These are phyloP conservation scores for Ophiocordyceps camponoti-leonardi DNA, from an alignment of 2,329 filamentous ascomycete genomes.

Conservation along the genomic window DNA sequence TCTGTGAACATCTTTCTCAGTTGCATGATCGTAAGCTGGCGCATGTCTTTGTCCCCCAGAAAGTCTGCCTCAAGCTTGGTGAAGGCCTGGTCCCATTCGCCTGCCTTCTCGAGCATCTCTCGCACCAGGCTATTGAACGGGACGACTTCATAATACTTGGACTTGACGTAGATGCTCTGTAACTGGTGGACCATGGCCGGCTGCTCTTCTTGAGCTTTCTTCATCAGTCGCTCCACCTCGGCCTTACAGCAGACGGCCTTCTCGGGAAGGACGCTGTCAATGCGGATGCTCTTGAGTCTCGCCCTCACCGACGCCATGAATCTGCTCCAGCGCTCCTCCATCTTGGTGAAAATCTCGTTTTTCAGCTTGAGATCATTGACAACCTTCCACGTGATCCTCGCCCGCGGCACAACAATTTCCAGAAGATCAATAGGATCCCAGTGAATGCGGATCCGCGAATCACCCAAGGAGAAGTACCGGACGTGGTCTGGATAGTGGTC, in stretches of 20 bases:
- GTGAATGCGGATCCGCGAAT: slow-evolving; percentile 74
- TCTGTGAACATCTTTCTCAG: slow-evolving; percentile 91
- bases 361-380: slow-evolving; percentile 84
- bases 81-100: slow-evolving; percentile 86
- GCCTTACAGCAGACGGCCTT: slow-evolving; percentile 66
- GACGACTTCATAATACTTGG: slow-evolving; percentile 92
- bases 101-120: slow-evolving; percentile 80
- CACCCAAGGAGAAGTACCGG: slow-evolving; percentile 78
- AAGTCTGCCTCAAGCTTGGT: slow-evolving; percentile 83
- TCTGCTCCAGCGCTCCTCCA: slow-evolving; percentile 64
- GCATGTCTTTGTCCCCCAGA: slow-evolving; percentile 92
- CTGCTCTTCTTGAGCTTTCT: slow-evolving; percentile 74
- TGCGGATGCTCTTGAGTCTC: slow-evolving; percentile 73
- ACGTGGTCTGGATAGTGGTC: slow-evolving; percentile 87
- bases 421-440: slow-evolving; percentile 86
- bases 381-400: slow-evolving; percentile 92
- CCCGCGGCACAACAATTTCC: slow-evolving; percentile 82
- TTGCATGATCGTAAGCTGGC: slow-evolving; percentile 78
- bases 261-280: slow-evolving; percentile 78
- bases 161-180: slow-evolving; percentile 81
- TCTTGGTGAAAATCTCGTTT: slow-evolving; percentile 73
- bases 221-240: slow-evolving; percentile 63
- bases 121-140: slow-evolving; percentile 80
- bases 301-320: slow-evolving; percentile 81
- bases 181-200: slow-evolving; percentile 55